phyloP scores from a whole-genome alignment of 139 green algal genomes.

The Pleodorina starrii region DNA sequence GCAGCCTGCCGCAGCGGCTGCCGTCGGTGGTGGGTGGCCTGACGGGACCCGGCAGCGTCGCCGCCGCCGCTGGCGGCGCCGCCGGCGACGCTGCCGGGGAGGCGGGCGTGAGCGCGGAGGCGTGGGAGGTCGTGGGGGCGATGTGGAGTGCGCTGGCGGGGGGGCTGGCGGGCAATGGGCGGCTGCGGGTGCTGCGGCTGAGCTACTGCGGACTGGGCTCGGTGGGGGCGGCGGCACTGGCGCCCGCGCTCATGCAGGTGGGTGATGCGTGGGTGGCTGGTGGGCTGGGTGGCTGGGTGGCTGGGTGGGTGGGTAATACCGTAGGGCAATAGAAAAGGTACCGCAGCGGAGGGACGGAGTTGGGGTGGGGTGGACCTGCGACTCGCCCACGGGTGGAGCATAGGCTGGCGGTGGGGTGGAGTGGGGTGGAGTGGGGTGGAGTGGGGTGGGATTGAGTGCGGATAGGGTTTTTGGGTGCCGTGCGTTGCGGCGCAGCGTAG shows the following conservation, averaged over 20 bases:
- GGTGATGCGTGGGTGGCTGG: not conserved
- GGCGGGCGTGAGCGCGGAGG: not conserved
- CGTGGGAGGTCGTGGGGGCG: slow-evolving; percentile 17
- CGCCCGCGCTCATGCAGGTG: slow-evolving; percentile 43
- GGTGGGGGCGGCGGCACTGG: slow-evolving; percentile 41
- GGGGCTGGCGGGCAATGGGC: slow-evolving; percentile 10
- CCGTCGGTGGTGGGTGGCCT: not conserved
- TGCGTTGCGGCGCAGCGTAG: no score
- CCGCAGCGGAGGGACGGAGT: not conserved
- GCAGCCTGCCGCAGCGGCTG: not conserved
- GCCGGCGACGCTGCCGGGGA: not conserved
- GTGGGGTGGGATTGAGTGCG: no score
- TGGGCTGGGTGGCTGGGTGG: not conserved
- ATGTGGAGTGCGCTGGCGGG: slow-evolving; percentile 37
- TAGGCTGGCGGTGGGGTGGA: not conserved
- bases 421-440: not conserved
- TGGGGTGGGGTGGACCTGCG: not conserved
- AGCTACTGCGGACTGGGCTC: slow-evolving; percentile 22
- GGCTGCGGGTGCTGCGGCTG: slow-evolving; percentile 36
- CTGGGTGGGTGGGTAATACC: not conserved
- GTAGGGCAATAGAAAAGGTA: not conserved
- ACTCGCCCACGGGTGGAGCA: not conserved
- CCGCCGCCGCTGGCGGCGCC: no score
- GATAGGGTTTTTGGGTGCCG: no score
- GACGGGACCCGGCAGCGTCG: not conserved